Evolutionary conservation across 148 eudicot genomes (phyloP), one percentile per base, ranked within the genome.

Genomic region (Camellia granthamiana): DNA sequence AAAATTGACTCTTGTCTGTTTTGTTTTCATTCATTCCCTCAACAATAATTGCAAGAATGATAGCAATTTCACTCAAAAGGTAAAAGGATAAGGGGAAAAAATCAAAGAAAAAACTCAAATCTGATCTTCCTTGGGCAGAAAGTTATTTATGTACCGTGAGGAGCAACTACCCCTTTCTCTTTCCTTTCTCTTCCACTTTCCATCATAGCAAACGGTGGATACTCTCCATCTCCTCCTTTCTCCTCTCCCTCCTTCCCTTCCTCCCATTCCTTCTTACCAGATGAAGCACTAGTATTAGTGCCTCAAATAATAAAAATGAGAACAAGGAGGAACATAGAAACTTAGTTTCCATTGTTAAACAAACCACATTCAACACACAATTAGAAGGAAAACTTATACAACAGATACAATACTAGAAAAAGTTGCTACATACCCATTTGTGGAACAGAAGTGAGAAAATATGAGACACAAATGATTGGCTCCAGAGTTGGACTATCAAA

Each of bases 391-490:
- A 69, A 80, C 49, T 76, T 81, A 14, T 38, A 51, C 64, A 81
- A 9, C 47, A 66, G 68, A 75, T 4, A 15, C 10, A 5, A 66
- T 18, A 63, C 18, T 51, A 69, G 67, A 38, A 81, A 44, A 41
- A 54, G 38, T 60, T 7, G 49, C 10, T 23, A 80, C 88, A 60
- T 93, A 95, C 99, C 99, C 99, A 95, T 86, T 95, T 95, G 85
- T 95, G 97, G 82, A 93, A 95, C 81, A 95, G 67, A 65, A 95
- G 90, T 41, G 97, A 81, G 84, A 95, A 95, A 76, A 95, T 89
- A 85, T 93, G 93, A 81, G 97, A 90, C 18, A 98, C 99, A 91
- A 93, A 95, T 60, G 97, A 92, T 85, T 95, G 98, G 97, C 99
- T 95, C 99, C 99, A 95, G 61, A 95, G 89, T 84, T 93, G 87